These are phyloP conservation scores for Ophiostoma perfectum DNA, from an alignment of 2,329 filamentous ascomycete genomes.

Conservation along the genomic window DNA sequence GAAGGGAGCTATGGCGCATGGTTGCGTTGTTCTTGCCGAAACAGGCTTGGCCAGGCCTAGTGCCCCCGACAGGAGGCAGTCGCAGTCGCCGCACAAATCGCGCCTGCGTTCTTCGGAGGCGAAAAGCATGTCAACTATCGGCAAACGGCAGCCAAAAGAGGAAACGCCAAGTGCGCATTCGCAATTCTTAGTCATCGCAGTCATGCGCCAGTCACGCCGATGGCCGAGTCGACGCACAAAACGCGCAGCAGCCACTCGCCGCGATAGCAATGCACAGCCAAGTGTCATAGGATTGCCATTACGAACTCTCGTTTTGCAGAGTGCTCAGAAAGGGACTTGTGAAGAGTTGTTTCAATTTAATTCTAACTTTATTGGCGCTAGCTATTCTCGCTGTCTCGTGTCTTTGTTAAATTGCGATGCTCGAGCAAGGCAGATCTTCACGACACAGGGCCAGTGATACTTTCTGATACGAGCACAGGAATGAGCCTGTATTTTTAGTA, in stretches of 20 bases:
- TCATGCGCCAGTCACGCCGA: background rate
- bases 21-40: conserved; percentile 2
- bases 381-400: conserved; percentile 3
- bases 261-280: too few relatives aligned
- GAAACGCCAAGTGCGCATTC: background rate
- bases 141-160: too few relatives aligned
- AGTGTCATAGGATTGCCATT: too few relatives aligned
- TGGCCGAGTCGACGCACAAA: conserved; percentile 4
- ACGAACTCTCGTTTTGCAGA: too few relatives aligned
- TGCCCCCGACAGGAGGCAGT: background rate
- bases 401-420: conserved; percentile 17
- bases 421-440: conserved; percentile 10
- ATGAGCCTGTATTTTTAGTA: background rate
- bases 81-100: conserved; percentile 4
- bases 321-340: background rate
- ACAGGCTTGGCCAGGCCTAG: background rate
- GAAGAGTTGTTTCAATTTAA: background rate
- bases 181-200: background rate
- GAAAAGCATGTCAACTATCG: background rate
- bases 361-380: background rate
- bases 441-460: background rate
- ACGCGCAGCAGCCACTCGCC: background rate
- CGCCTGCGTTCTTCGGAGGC: conserved; percentile 10
- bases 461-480: too few relatives aligned
- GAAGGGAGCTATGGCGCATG: background rate